Base-by-base conservation (phyloP, 163 green algal species). In the Scenedesmus sp. region DNA sequence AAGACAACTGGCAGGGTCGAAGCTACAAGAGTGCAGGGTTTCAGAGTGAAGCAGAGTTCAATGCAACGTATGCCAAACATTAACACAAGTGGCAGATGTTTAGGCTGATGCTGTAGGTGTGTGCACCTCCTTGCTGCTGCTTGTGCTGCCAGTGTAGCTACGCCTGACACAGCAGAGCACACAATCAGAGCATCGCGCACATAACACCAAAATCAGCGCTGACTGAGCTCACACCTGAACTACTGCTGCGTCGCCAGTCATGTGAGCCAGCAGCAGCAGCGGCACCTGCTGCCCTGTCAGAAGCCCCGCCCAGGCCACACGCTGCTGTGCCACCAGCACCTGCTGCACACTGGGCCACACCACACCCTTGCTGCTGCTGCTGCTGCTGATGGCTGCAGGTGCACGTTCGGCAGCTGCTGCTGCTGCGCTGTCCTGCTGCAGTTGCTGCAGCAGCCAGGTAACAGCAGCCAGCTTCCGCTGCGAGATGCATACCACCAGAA, bases 201-300 rank as follows among this genome's bases (percentile, higher is more conserved):
- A 56, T 4, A 4, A n/a, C 34, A 23, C 12, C 5, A 23, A 20
- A n/a, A n/a, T 23, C 26, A 9, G 34, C 18, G 18, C 67, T 46
- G 18, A 34, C 0, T 4, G 4, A 6, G 13, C 2, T 3, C 76
- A 2, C 76, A 85, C 77, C 77, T 62, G 34, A 1, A 85, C 10
- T 9, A 85, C 46, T n/a, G 59, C 26, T 1, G 46, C 77, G 26
- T 60, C 13, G 34, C 77, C 77, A 12, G 12, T 62, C 15, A 59
- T 7, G 77, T 57, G 46, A 1, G 77, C 77, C 77, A 85, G 77
- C 52, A 85, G 77, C 46, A 85, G 77, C 77, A 85, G 77, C 77
- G 77, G 34, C 77, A 59, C 77, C 77, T 85, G 77, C 77, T 85
- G 77, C 77, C 46, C 77, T n/a, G 46, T n/a, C 77, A 59, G 1